A percentile compares a stretch with the other conserved stretches of the same genome.
phyloP scores from a whole-genome alignment of 495 filamentous ascomycete species.

The Penicillium paxilli region DNA sequence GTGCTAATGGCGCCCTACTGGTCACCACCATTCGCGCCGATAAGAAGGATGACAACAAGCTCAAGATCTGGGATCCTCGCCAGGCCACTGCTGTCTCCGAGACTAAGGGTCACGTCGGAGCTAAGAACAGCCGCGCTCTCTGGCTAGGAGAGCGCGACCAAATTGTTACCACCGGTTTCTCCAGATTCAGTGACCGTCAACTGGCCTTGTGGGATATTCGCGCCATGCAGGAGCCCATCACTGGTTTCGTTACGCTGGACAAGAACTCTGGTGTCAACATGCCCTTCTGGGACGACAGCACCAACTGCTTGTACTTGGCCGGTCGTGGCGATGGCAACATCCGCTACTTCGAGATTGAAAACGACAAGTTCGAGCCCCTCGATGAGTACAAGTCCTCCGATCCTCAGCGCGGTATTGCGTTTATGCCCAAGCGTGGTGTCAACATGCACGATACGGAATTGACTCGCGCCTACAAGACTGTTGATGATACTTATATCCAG shows the following conservation, averaged over 20 bases:
- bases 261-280: slow-evolving; percentile 97
- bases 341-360: slow-evolving; percentile 94
- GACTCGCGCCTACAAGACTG: slow-evolving; percentile 93
- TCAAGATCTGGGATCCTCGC: slow-evolving; percentile 94
- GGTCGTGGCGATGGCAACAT: slow-evolving; percentile 99
- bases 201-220: slow-evolving; percentile 94
- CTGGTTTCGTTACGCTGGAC: slow-evolving; percentile 83
- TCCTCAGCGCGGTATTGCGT: slow-evolving; percentile 91
- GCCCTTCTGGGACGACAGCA: slow-evolving; percentile 99
- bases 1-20: slow-evolving; percentile 82
- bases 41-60: slow-evolving; percentile 74
- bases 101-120: slow-evolving; percentile 80
- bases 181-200: slow-evolving; percentile 96
- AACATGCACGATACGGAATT: slow-evolving; percentile 97
- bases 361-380: slow-evolving; percentile 95
- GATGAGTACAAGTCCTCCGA: slow-evolving; percentile 95
- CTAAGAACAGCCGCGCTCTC: slow-evolving; percentile 93
- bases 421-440: slow-evolving; percentile 91
- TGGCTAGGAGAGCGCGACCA: slow-evolving; percentile 97
- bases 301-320: slow-evolving; percentile 88
- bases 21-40: slow-evolving; percentile 78
- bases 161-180: slow-evolving; percentile 95
- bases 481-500: slow-evolving; percentile 91
- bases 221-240: slow-evolving; percentile 74
- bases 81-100: slow-evolving; percentile 88